Conservation (phyloP, 1,284 basidiomycete genomes). For the Xerocomus minutiporus region DNA sequence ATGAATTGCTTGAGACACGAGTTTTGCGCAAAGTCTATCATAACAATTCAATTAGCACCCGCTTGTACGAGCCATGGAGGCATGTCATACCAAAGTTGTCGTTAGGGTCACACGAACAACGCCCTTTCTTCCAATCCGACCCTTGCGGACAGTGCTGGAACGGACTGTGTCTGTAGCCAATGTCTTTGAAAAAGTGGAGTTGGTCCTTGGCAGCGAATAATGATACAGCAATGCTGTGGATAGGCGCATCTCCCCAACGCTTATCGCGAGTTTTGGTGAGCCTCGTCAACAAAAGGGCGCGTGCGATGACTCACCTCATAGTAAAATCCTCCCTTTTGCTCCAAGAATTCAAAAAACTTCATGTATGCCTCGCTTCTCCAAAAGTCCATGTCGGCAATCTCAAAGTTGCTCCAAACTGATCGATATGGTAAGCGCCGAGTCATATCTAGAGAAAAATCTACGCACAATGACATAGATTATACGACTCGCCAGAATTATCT, state of each 20-base stretch:
- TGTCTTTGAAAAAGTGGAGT: conserved; percentile 70
- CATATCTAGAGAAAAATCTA: conserved; percentile 8
- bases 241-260: conserved; percentile 86
- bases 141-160: conserved; percentile 62
- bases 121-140: conserved; percentile 42
- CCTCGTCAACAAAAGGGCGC: background rate
- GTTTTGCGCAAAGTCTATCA: conserved; percentile 43
- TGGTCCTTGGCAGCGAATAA: conserved; percentile 68
- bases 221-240: conserved; percentile 77
- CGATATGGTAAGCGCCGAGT: background rate
- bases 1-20: conserved; percentile 42
- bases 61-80: background rate
- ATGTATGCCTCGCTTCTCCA: conserved; percentile 76
- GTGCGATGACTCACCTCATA: conserved; percentile 56
- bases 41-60: conserved; percentile 10
- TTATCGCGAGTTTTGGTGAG: conserved; percentile 24
- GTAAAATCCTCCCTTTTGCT: conserved; percentile 77
- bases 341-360: conserved; percentile 75
- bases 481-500: conserved; percentile 65
- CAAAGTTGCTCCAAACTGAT: conserved; percentile 81
- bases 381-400: conserved; percentile 80
- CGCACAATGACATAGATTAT: conserved; percentile 81
- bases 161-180: conserved; percentile 51
- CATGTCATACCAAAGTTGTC: conserved; percentile 46
- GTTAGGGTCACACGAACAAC: conserved; percentile 46